Evolutionary conservation across 2,329 filamentous ascomycete genomes (phyloP).

Genomic region (Penicillium sp.): DNA sequence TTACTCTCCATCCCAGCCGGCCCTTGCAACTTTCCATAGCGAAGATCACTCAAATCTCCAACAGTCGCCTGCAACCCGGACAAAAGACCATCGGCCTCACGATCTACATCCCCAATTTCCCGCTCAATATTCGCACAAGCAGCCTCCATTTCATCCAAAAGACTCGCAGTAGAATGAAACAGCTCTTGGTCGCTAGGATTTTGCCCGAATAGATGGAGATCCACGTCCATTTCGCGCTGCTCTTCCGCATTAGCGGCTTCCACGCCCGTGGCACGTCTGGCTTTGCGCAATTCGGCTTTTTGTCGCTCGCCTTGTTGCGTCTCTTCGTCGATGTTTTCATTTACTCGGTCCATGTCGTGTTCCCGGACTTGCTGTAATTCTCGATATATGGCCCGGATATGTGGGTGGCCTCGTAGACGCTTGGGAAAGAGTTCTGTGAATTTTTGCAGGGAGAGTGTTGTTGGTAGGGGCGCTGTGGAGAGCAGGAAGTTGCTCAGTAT

Average conservation of each 20-base stretch:
- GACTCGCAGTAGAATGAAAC: slow-evolving; percentile 64
- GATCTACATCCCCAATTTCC: slow-evolving; percentile 68
- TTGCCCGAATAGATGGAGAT: slow-evolving; percentile 64
- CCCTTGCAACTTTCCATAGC: slow-evolving; percentile 71
- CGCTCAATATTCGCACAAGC: slow-evolving; percentile 68
- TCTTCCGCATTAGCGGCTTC: slow-evolving; percentile 38
- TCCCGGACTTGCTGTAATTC: slow-evolving; percentile 78
- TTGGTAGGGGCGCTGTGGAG: slow-evolving; percentile 72
- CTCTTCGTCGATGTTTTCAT: slow-evolving; percentile 54
- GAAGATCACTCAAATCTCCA: slow-evolving; percentile 77
- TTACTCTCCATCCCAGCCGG: slow-evolving; percentile 59
- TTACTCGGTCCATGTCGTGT: slow-evolving; percentile 68
- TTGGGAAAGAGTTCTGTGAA: slow-evolving; percentile 79
- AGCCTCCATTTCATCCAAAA: slow-evolving; percentile 70
- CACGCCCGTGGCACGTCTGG: slow-evolving; percentile 35
- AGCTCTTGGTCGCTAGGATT: slow-evolving; percentile 46
- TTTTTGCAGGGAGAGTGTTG: slow-evolving; percentile 72
- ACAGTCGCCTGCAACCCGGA: slow-evolving; percentile 68
- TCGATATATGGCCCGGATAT: slow-evolving; percentile 73
- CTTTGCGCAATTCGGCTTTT: slow-evolving; percentile 43
- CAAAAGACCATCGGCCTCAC: slow-evolving; percentile 65
- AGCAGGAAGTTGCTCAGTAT: slow-evolving; percentile 81
- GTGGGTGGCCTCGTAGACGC: slow-evolving; percentile 66
- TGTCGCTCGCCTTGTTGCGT: slow-evolving; percentile 41
- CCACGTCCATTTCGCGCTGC: slow-evolving; percentile 48